Conservation (phyloP, 1,139 yeast species). For the Yarrowia galli region DNA sequence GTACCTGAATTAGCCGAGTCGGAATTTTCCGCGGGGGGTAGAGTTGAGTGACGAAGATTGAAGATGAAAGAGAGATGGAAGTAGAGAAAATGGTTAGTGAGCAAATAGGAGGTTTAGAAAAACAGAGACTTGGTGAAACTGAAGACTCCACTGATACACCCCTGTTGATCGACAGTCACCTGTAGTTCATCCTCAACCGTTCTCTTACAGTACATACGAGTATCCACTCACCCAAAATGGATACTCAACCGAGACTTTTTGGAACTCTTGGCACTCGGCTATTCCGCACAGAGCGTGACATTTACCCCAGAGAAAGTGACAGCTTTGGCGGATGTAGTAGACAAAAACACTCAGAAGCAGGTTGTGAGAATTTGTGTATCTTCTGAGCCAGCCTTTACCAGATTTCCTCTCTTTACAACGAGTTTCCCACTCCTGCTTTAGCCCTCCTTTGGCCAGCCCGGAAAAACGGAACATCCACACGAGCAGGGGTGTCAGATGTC, state of each 20-base stretch:
- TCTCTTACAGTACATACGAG: neutral
- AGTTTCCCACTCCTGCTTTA: neutral
- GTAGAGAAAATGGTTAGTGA: no score
- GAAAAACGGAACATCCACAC: neutral
- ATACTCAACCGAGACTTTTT: neutral
- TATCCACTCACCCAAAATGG: neutral
- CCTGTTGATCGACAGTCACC: neutral
- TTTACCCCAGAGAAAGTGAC: slow-evolving; percentile 2
- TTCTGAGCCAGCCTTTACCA: no score
- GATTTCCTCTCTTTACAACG: no score
- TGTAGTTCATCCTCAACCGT: neutral
- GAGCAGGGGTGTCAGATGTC: slow-evolving; percentile 3
- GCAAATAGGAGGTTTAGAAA: no score
- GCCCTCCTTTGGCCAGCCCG: no score
- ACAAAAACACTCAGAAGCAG: neutral
- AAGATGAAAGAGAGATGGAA: neutral
- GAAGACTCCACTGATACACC: no score
- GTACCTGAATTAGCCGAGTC: neutral
- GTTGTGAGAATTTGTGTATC: no score
- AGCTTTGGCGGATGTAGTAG: neutral
- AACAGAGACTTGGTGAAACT: no score
- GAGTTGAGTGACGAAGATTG: neutral
- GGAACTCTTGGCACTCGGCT: slow-evolving; percentile 7
- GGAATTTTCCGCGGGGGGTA: neutral
- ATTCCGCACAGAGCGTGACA: neutral